Base-by-base conservation (phyloP, 169 alveolate species). In the Plasmodium berghei region DNA sequence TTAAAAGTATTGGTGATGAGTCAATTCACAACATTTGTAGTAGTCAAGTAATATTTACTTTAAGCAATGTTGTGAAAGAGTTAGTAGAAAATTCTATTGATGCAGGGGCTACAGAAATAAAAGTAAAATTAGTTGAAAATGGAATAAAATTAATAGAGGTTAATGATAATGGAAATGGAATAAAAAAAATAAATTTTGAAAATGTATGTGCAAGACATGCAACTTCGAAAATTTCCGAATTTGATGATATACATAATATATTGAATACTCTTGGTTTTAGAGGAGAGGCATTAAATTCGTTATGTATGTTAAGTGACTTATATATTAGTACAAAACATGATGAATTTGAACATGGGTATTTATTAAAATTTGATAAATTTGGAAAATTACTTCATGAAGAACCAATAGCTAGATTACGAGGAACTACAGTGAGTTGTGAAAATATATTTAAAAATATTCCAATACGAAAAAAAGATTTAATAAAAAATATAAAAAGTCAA, bases 251-350 rank as follows among this genome's bases (percentile, higher is more conserved):
- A 24, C 95, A 94, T 85, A 74, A 92, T 46, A 72, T 94, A 9
- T 93, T 98, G 8, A 92, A 91, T 48, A 96, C 99, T 20, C 93
- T 97, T 61, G 99, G 99, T 0, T 98, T 98, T 90, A 87, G 99
- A 92, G 96, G 97, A 2, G 97, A 95, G 73, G 97, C 97, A 28
- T 87, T 95, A 42, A 70, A 93, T 56, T 92, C 96, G 0, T 88
- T 95, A 70, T 93, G 96, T 42, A 90, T 87, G 73, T 72, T 95
- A 64, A 71, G 95, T 61, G 85, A 72, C 22, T 73, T 95, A 48
- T 80, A 70, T 52, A 89, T 95, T 49, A 80, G 73, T 56, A 95
- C 97, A 9, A 91, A 95, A 5, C 52, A 74, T 22, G 95, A 93
- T 9, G 46, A 91, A 14, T 88, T 72, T 26, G 93, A 88, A 28